Evolutionary conservation across 495 filamentous ascomycete genomes (phyloP).

Genomic region (Tuber brumale): DNA sequence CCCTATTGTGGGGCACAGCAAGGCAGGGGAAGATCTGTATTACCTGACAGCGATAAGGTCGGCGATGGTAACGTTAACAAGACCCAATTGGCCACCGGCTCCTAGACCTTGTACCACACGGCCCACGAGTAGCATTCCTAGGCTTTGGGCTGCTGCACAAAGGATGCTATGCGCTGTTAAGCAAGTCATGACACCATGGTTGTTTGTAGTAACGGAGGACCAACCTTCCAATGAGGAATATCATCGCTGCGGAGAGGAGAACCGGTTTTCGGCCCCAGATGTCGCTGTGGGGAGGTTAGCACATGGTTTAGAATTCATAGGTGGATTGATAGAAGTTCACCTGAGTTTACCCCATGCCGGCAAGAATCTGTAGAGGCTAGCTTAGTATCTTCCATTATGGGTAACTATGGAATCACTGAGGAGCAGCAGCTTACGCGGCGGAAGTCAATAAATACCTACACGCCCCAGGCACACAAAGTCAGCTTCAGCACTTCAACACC

Average conservation of each 20-base stretch:
- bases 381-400: constrained; percentile 7
- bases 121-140: constrained; percentile 69
- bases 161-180: constrained; percentile 51
- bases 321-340: constrained; percentile 1
- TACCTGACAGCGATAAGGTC: constrained; percentile 52
- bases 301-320: background rate
- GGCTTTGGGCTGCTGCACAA: constrained; percentile 58
- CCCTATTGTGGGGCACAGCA: background rate
- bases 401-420: constrained; percentile 9
- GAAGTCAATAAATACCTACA: constrained; percentile 45
- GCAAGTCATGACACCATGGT: constrained; percentile 4
- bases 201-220: constrained; percentile 1
- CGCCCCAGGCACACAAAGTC: constrained; percentile 47
- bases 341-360: constrained; percentile 48
- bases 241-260: constrained; percentile 60
- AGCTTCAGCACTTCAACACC: constrained; percentile 42
- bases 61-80: constrained; percentile 75
- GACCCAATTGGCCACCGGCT: constrained; percentile 69
- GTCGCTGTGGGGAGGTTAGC: constrained; percentile 46
- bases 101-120: constrained; percentile 77
- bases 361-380: constrained; percentile 29
- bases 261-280: constrained; percentile 83
- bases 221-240: constrained; percentile 56
- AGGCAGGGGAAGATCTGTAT: background rate
- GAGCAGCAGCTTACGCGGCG: constrained; percentile 39